phyloP scores from a whole-genome alignment of 169 alveolate genomes.

The Babesia ovata region DNA sequence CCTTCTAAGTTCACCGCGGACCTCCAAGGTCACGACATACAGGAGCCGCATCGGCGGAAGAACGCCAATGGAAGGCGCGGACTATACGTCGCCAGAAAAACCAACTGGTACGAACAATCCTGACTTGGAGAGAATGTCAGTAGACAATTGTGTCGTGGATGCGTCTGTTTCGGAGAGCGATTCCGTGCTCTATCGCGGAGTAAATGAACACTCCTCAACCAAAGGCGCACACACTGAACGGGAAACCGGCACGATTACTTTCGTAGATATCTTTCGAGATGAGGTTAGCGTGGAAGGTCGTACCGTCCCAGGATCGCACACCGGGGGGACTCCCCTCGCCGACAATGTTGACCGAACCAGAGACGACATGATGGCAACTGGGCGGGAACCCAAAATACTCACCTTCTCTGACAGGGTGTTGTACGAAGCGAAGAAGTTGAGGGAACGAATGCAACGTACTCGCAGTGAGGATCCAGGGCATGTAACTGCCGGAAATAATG shows the following conservation, averaged over 20 bases:
- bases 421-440: conserved; percentile 29
- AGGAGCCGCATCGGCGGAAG: neutral
- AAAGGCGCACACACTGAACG: conserved; percentile 24
- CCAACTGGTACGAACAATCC: neutral
- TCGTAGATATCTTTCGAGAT: conserved; percentile 26
- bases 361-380: neutral
- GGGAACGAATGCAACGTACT: conserved; percentile 1
- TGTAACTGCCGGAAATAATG: neutral
- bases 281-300: neutral
- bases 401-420: conserved; percentile 44
- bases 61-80: conserved; percentile 1
- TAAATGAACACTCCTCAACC: neutral
- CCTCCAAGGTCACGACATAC: no score
- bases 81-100: neutral
- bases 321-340: neutral
- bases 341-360: neutral
- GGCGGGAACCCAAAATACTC: neutral
- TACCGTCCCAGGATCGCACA: neutral
- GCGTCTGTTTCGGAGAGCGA: neutral
- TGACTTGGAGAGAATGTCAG: neutral
- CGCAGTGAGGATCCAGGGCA: conserved; percentile 28
- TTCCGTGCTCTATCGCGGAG: neutral
- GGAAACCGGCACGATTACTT: neutral
- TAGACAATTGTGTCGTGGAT: neutral
- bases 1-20: no score